phyloP scores from a whole-genome alignment of 208 protist species.

The Herpetomonas samuelpessoai region DNA sequence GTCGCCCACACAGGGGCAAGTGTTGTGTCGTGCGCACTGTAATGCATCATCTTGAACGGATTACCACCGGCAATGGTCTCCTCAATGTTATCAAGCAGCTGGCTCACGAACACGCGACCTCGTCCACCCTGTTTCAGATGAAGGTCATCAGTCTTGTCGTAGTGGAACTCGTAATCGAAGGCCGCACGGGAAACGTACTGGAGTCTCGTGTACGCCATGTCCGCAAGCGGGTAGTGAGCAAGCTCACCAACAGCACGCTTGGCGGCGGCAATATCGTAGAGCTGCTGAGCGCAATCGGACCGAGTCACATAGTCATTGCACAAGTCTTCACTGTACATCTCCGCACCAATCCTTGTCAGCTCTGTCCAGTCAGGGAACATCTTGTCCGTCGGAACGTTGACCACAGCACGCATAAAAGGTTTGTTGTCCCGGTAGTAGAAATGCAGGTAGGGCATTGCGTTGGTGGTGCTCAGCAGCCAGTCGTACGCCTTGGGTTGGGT shows the following conservation, averaged over 20 bases:
- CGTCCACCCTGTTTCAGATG: constrained; percentile 16
- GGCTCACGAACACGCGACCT: constrained; percentile 17
- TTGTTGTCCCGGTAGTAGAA: constrained; percentile 23
- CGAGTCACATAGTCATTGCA: constrained; percentile 30
- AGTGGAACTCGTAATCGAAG: constrained; percentile 9
- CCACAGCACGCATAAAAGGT: constrained; percentile 21
- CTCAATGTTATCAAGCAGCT: constrained; percentile 20
- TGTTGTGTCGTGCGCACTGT: constrained; percentile 57
- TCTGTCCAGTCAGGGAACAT: constrained; percentile 27
- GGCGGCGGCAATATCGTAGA: constrained; percentile 31
- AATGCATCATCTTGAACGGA: constrained; percentile 30
- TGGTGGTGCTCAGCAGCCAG: constrained; percentile 33
- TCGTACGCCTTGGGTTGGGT: constrained; percentile 22
- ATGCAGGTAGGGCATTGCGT: constrained; percentile 19
- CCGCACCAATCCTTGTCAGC: constrained; percentile 33
- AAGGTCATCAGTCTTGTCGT: constrained; percentile 16
- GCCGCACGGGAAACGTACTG: constrained; percentile 5
- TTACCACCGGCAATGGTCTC: constrained; percentile 1
- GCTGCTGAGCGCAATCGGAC: constrained; percentile 12
- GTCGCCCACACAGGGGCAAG: constrained; percentile 37
- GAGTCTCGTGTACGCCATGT: constrained; percentile 16
- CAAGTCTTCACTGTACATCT: constrained; percentile 41
- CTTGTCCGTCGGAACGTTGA: constrained; percentile 33
- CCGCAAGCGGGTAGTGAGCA: constrained; percentile 6
- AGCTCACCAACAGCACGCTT: constrained; percentile 12